phyloP scores from a whole-genome alignment of 768 basidiomycete genomes.

The Suillus placidus region DNA sequence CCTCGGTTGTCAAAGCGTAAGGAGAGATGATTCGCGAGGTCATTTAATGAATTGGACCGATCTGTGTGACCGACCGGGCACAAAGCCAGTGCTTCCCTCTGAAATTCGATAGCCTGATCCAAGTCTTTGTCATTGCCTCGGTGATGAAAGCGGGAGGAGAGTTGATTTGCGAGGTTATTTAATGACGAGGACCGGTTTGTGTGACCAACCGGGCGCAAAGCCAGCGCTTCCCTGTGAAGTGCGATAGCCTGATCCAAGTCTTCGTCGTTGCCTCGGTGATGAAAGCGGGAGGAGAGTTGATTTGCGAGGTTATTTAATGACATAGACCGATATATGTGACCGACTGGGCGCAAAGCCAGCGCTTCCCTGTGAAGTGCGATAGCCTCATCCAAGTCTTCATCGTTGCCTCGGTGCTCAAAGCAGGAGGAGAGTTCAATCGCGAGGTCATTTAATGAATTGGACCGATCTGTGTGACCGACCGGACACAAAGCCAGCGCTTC shows the following conservation, averaged over 20 bases:
- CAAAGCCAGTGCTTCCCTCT: no score
- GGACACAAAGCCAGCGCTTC: no score
- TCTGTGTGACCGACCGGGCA: slow-evolving; percentile 4
- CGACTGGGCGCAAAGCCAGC: slow-evolving; percentile 13
- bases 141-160: not conserved
- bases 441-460: no score
- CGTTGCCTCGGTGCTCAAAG: not conserved
- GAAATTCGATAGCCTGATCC: no score
- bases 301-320: not conserved
- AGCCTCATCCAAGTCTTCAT: slow-evolving; percentile 7
- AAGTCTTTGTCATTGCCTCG: no score
- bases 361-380: slow-evolving; percentile 15
- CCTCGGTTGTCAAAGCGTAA: not conserved
- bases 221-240: no score
- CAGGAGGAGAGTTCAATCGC: not conserved
- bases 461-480: no score
- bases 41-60: not conserved
- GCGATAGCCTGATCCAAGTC: no score
- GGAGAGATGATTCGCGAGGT: no score
- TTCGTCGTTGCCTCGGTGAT: no score
- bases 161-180: no score
- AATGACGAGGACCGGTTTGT: not conserved
- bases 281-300: not conserved
- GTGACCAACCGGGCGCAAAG: not conserved
- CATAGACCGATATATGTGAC: slow-evolving; percentile 10